Percentiles rank a stretch among this genome's conserved stretches.
phyloP scores from a whole-genome alignment of 148 eudicot genomes.

The Salicornia ramosissima region DNA sequence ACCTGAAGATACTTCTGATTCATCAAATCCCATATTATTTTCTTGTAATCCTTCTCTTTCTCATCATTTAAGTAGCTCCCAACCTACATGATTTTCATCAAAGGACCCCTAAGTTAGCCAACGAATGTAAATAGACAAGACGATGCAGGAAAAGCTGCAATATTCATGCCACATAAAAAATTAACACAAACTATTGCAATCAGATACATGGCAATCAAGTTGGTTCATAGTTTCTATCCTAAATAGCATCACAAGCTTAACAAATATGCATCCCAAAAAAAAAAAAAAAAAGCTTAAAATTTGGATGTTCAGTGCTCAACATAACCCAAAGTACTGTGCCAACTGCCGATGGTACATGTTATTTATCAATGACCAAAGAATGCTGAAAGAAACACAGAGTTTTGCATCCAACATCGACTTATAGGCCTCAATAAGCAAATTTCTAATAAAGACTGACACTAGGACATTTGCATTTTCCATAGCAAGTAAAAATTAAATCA shows the following conservation, averaged over 20 bases:
- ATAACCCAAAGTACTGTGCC: neutral
- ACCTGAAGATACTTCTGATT: constrained; percentile 34
- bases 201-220: neutral
- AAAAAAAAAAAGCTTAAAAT: neutral
- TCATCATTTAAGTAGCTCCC: constrained; percentile 22
- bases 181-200: neutral
- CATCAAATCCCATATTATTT: constrained; percentile 33
- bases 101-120: neutral
- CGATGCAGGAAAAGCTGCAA: neutral
- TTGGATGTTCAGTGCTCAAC: neutral
- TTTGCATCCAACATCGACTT: no score
- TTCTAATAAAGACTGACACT: no score
- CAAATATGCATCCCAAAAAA: neutral
- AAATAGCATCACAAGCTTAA: neutral
- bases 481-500: no score
- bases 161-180: neutral
- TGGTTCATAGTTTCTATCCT: neutral
- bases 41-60: constrained; percentile 27
- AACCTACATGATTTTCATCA: constrained; percentile 17
- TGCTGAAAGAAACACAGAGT: neutral
- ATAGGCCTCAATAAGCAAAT: no score
- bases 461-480: no score
- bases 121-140: neutral
- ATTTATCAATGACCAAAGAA: neutral
- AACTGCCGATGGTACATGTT: neutral